Conservation (phyloP, 2,329 filamentous ascomycete species). For the Lecanosticta acicola region DNA sequence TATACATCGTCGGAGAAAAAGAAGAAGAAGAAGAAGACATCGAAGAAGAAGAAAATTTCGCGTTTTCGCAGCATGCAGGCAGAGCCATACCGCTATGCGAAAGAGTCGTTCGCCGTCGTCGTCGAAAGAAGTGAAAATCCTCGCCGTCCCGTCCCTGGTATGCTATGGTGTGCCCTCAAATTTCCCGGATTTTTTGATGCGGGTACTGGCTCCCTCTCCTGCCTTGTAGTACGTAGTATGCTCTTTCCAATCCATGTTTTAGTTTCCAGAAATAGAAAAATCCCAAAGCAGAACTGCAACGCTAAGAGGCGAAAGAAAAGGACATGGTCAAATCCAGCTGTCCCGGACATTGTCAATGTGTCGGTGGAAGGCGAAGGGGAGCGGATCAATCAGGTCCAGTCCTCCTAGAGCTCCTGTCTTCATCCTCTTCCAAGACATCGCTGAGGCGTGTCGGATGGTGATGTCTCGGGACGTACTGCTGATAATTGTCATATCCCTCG, state of each 20-base stretch:
- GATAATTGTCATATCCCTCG: conserved; percentile 62
- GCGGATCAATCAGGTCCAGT: conserved; percentile 13
- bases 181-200: too few species aligned
- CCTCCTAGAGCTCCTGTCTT: conserved; percentile 41
- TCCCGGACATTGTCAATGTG: too few species aligned
- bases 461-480: conserved; percentile 48
- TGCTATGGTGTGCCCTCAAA: not conserved
- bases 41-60: too few species aligned
- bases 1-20: too few species aligned
- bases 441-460: conserved; percentile 84
- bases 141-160: not conserved
- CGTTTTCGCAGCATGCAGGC: too few species aligned
- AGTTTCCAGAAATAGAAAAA: not conserved
- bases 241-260: not conserved
- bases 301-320: too few species aligned
- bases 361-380: too few species aligned
- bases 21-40: too few species aligned
- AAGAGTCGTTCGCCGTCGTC: too few species aligned
- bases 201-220: not conserved
- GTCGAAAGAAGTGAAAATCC: too few species aligned
- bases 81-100: too few species aligned
- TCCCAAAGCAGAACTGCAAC: not conserved
- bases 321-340: not conserved
- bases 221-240: not conserved
- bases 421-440: conserved; percentile 82